Evolutionary conservation across 2,329 filamentous ascomycete species (phyloP).

Genomic region (Claviceps quebecensis): DNA sequence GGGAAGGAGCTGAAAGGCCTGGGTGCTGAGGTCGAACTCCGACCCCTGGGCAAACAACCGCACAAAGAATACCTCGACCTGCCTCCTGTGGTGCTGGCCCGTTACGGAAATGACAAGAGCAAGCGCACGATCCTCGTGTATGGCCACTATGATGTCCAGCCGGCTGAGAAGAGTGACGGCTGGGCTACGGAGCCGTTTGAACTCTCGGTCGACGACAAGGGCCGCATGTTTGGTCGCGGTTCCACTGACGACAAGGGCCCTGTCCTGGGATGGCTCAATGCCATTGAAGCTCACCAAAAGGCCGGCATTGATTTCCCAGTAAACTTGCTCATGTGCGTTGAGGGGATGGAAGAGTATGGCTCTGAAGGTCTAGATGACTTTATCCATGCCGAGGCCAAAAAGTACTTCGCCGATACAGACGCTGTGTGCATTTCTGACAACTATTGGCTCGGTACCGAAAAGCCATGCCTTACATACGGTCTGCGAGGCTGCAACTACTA

Average conservation of each 20-base stretch:
- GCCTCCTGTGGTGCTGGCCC: conserved; percentile 79
- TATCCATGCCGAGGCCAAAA: conserved; percentile 79
- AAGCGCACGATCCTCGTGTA: conserved; percentile 96
- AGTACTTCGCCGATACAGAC: conserved; percentile 89
- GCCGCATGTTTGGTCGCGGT: conserved; percentile 89
- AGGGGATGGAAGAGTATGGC: conserved; percentile 99
- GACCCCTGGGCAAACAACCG: conserved; percentile 80
- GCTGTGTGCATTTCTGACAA: conserved; percentile 98
- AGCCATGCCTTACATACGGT: conserved; percentile 94
- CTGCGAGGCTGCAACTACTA: conserved; percentile 98
- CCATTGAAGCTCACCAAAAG: conserved; percentile 94
- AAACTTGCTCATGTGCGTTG: conserved; percentile 97
- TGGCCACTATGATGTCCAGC: conserved; percentile 97
- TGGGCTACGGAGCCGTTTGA: conserved; percentile 94
- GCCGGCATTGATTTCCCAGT: conserved; percentile 89
- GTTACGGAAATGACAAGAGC: conserved; percentile 81
- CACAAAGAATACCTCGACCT: conserved; percentile 82
- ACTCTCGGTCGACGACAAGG: conserved; percentile 75
- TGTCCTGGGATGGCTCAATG: conserved; percentile 93
- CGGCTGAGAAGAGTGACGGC: conserved; percentile 81
- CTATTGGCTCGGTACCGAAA: conserved; percentile 99
- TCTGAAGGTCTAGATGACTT: conserved; percentile 93
- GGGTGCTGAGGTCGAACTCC: conserved; percentile 76
- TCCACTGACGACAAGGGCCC: conserved; percentile 97
- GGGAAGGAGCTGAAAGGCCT: conserved; percentile 68